Evolutionary conservation across 768 basidiomycete species (phyloP).

Genomic region (Phaeotremella skinneri): DNA sequence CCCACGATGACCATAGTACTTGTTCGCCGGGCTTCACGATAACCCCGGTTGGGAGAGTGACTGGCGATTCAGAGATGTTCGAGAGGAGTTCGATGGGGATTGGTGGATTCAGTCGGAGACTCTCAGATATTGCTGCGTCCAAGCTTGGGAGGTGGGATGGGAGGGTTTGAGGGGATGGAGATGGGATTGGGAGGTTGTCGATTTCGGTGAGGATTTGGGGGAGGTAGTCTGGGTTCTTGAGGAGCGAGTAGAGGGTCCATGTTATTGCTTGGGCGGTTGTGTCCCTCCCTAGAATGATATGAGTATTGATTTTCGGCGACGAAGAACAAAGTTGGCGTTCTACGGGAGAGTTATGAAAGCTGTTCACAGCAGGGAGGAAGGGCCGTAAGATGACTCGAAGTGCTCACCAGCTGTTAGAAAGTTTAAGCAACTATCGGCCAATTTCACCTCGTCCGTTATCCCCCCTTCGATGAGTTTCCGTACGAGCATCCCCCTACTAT

Average conservation of each 20-base stretch:
- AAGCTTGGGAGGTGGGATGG: conserved; percentile 14
- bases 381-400: background rate
- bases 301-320: background rate
- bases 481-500: conserved; percentile 14
- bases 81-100: conserved; percentile 29
- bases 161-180: background rate
- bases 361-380: background rate
- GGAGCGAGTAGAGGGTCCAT: conserved; percentile 30
- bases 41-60: conserved; percentile 20
- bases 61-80: conserved; percentile 10
- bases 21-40: conserved; percentile 23
- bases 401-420: conserved; percentile 36
- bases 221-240: conserved; percentile 19
- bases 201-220: conserved; percentile 9
- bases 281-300: conserved; percentile 23
- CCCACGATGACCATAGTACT: conserved; percentile 29
- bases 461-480: conserved; percentile 17
- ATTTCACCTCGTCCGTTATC: conserved; percentile 9
- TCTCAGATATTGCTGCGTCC: conserved; percentile 30
- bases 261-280: conserved; percentile 37
- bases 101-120: conserved; percentile 36
- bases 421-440: conserved; percentile 32
- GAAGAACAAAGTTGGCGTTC: no score
- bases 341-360: no score
- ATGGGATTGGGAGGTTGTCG: conserved; percentile 1